A percentile compares a stretch with the other conserved stretches of the same genome.
Conservation (phyloP, 805 yeast species). For the Sugiyamaella lignohabitans region DNA sequence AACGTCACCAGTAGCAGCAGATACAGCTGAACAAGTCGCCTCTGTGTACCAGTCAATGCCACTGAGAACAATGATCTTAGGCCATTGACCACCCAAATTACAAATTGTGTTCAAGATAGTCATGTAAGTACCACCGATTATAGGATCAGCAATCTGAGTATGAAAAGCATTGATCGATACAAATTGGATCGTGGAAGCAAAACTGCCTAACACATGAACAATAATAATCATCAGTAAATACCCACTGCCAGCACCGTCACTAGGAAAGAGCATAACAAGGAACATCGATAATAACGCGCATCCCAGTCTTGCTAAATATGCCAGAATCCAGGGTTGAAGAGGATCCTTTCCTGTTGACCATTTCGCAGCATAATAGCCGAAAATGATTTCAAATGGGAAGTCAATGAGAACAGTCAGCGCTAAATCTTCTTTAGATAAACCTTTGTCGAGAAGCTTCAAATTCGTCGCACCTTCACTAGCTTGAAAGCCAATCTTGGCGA, state of each 20-base stretch:
- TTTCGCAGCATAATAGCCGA: constrained; percentile 92
- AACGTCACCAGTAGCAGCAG: constrained; percentile 9
- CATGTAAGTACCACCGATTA: constrained; percentile 97
- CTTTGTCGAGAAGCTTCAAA: constrained; percentile 81
- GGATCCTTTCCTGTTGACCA: constrained; percentile 76
- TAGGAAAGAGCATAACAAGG: constrained; percentile 68
- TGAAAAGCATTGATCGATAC: constrained; percentile 93
- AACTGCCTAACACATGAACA: constrained; percentile 80
- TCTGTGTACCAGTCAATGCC: constrained; percentile 74
- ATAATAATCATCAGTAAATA: constrained; percentile 69
- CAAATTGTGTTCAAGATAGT: constrained; percentile 87
- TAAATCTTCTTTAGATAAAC: constrained; percentile 86
- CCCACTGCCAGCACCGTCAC: constrained; percentile 36
- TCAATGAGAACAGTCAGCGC: constrained; percentile 90
- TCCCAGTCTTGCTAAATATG: constrained; percentile 70
- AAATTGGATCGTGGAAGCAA: constrained; percentile 92
- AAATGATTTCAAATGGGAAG: constrained; percentile 90
- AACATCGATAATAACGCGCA: constrained; percentile 74
- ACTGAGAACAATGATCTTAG: constrained; percentile 68
- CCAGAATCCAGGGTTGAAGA: constrained; percentile 82
- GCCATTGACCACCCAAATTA: constrained; percentile 98
- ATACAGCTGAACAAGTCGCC: constrained; percentile 45
- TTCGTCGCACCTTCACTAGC: constrained; percentile 96
- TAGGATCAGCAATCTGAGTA: constrained; percentile 90
- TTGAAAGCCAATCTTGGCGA: constrained; percentile 88